A percentile compares a stretch with the other conserved stretches of the same genome.
phyloP scores from a whole-genome alignment of 768 basidiomycete species.

The Trametes villosa region DNA sequence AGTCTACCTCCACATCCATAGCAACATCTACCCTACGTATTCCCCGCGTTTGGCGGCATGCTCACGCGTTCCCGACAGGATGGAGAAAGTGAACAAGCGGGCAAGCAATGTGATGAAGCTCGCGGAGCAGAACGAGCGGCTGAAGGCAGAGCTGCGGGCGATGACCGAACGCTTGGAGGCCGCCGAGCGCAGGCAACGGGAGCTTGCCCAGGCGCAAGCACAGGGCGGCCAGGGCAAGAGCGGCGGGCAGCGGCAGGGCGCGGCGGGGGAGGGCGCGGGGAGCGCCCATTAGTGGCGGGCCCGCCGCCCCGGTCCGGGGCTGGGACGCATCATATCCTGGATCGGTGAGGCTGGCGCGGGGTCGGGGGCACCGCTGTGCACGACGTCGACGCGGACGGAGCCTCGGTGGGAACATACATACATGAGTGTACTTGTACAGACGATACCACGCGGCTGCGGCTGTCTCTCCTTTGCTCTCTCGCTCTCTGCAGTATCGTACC shows the following conservation, averaged over 20 bases:
- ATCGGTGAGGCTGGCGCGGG: no score
- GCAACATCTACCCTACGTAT: not conserved
- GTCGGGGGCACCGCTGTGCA: no score
- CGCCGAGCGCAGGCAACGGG: slow-evolving; percentile 63
- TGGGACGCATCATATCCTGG: no score
- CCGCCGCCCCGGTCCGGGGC: no score
- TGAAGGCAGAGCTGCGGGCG: slow-evolving; percentile 74
- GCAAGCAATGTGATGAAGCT: slow-evolving; percentile 79
- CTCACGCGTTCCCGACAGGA: slow-evolving; percentile 17
- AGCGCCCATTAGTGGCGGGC: slow-evolving; percentile 2
- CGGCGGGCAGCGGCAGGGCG: not conserved
- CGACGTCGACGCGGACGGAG: not conserved
- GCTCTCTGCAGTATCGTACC: not conserved
- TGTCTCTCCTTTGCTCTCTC: not conserved
- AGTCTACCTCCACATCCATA: no score
- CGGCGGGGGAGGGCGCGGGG: not conserved
- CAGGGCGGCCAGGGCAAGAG: slow-evolving; percentile 2
- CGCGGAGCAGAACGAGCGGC: slow-evolving; percentile 77
- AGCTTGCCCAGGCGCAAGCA: slow-evolving; percentile 42
- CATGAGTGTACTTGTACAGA: slow-evolving; percentile 16
- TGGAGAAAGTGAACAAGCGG: slow-evolving; percentile 60
- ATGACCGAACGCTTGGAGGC: slow-evolving; percentile 78
- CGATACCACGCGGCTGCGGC: slow-evolving; percentile 9
- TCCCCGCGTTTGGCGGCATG: not conserved
- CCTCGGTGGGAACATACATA: not conserved